These are phyloP conservation scores for Quercus engelmannii DNA, from an alignment of 306 rosid species.

Conservation along the genomic window DNA sequence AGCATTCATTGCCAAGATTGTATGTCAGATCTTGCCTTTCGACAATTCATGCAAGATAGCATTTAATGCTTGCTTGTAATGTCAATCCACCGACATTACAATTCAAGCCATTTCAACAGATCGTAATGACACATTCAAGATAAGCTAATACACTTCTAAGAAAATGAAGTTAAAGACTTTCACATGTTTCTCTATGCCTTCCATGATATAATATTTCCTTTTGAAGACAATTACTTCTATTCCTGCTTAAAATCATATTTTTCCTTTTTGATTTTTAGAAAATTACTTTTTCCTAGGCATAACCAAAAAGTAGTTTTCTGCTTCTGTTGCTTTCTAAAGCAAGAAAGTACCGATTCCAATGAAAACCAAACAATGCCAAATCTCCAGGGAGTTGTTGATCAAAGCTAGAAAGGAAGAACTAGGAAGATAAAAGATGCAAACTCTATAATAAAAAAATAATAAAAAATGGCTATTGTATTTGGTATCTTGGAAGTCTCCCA, in stretches of 20 bases:
- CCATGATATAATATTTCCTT: no score
- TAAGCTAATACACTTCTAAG: neutral
- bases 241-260: neutral
- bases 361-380: neutral
- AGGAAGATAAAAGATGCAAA: neutral
- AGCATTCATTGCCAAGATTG: no score
- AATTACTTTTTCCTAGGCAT: neutral
- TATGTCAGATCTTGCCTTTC: no score
- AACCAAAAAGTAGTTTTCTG: neutral
- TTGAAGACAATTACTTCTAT: neutral
- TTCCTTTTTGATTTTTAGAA: neutral
- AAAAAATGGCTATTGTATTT: neutral
- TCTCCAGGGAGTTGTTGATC: neutral
- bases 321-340: neutral
- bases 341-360: neutral
- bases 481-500: neutral
- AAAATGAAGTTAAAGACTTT: no score
- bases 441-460: neutral
- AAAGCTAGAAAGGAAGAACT: neutral
- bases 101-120: no score
- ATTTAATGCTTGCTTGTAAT: no score
- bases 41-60: no score
- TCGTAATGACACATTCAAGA: neutral
- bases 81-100: no score
- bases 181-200: no score